These are phyloP conservation scores for Pythium brachiatum DNA, from an alignment of 352 stramenopile species.

Conservation along the genomic window DNA sequence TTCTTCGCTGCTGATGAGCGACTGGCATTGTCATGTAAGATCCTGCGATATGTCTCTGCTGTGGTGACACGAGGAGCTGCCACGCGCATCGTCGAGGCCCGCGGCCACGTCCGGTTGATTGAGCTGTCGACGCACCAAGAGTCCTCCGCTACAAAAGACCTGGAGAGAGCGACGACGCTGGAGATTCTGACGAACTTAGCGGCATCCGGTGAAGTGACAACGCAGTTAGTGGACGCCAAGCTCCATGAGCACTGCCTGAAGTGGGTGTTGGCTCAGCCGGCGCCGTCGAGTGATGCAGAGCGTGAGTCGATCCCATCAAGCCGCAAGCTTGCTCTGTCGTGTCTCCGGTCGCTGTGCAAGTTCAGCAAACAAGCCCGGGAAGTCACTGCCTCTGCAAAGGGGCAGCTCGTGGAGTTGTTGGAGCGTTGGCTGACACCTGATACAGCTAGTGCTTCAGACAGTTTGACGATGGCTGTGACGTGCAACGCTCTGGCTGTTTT, in stretches of 20 bases:
- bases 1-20: conserved; percentile 33
- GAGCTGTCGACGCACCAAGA: conserved; percentile 31
- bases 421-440: conserved; percentile 25
- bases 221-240: conserved; percentile 36
- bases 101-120: conserved; percentile 39
- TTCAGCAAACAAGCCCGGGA: conserved; percentile 31
- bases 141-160: conserved; percentile 8
- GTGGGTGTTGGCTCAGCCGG: conserved; percentile 25
- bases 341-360: conserved; percentile 41
- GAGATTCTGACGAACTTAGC: conserved; percentile 54
- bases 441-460: neutral
- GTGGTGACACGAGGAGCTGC: conserved; percentile 24
- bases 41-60: conserved; percentile 44
- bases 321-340: conserved; percentile 28
- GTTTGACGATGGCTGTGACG: neutral
- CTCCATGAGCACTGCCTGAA: conserved; percentile 47
- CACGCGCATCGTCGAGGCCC: conserved; percentile 36
- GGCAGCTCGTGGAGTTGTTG: conserved; percentile 29
- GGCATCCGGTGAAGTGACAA: conserved; percentile 25
- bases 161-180: conserved; percentile 28
- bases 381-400: conserved; percentile 19
- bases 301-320: conserved; percentile 9
- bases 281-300: neutral
- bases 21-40: conserved; percentile 38
- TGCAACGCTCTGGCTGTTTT: conserved; percentile 30